Conservation (phyloP, 1,284 basidiomycete genomes). For the Schizophyllum commune region DNA sequence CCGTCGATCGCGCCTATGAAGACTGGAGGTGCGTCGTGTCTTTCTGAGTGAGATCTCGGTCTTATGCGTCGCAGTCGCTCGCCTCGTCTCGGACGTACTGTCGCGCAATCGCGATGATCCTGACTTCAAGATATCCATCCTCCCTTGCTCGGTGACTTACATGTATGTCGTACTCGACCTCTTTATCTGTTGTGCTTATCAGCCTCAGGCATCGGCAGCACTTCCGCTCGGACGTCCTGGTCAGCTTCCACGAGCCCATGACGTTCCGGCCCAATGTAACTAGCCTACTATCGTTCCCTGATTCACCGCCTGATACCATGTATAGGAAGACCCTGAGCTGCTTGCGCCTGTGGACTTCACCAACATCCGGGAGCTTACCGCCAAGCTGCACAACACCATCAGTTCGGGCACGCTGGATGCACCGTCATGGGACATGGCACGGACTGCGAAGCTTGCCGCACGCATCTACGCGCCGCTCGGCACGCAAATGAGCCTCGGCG, state of each 20-base stretch:
- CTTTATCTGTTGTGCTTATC: background rate
- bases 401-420: conserved; percentile 72
- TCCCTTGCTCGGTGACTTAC: conserved; percentile 79
- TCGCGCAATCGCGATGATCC: conserved; percentile 61
- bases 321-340: conserved; percentile 61
- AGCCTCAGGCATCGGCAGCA: conserved; percentile 52
- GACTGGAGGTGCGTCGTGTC: conserved; percentile 56
- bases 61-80: conserved; percentile 45
- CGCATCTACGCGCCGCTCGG: conserved; percentile 79
- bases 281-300: background rate
- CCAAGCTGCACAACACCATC: conserved; percentile 58
- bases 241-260: conserved; percentile 75
- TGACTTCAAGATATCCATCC: conserved; percentile 62
- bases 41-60: conserved; percentile 1
- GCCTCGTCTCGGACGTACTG: conserved; percentile 72
- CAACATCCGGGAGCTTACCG: conserved; percentile 54
- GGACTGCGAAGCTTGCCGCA: conserved; percentile 67
- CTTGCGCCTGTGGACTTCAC: conserved; percentile 58
- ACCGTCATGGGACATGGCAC: conserved; percentile 73
- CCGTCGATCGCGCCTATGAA: conserved; percentile 78
- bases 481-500: conserved; percentile 72
- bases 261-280: conserved; percentile 55
- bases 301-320: conserved; percentile 5
- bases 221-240: conserved; percentile 79
- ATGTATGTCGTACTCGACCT: conserved; percentile 38